Evolutionary conservation across 2,329 filamentous ascomycete species (phyloP).

Genomic region (Fusarium coicis): DNA sequence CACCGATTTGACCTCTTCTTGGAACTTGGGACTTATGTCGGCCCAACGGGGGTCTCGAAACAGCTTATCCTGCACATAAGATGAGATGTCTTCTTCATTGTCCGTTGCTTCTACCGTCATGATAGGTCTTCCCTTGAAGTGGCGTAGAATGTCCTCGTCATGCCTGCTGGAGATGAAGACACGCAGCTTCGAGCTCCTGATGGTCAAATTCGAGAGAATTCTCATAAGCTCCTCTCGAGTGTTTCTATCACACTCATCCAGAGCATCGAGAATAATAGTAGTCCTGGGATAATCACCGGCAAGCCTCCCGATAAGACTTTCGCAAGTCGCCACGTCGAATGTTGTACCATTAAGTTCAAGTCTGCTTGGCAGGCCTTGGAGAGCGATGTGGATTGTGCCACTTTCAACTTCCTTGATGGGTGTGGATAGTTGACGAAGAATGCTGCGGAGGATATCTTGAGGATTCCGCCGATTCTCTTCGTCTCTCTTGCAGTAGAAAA

Average conservation of each 20-base stretch:
- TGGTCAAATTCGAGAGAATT: fast-evolving
- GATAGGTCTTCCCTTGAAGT: fast-evolving
- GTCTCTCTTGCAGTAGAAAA: background rate
- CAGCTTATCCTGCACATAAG: fast-evolving
- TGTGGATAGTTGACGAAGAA: fast-evolving
- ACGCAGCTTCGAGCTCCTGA: fast-evolving
- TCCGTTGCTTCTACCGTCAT: fast-evolving
- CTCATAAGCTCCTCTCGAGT: background rate
- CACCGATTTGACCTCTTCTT: fast-evolving
- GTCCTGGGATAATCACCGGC: fast-evolving
- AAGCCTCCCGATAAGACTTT: fast-evolving
- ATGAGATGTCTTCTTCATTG: fast-evolving
- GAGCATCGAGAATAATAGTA: fast-evolving
- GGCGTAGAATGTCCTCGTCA: fast-evolving
- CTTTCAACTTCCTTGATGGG: fast-evolving
- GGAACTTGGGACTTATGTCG: fast-evolving
- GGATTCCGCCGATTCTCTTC: fast-evolving
- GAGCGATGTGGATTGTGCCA: fast-evolving
- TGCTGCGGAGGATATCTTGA: fast-evolving
- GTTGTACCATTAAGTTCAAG: fast-evolving
- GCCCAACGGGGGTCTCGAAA: fast-evolving
- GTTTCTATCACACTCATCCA: background rate
- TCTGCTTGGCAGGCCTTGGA: fast-evolving
- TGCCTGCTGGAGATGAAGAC: fast-evolving
- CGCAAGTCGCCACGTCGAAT: fast-evolving